Conservation (phyloP, 306 rosid genomes). For the Delonix regia region DNA sequence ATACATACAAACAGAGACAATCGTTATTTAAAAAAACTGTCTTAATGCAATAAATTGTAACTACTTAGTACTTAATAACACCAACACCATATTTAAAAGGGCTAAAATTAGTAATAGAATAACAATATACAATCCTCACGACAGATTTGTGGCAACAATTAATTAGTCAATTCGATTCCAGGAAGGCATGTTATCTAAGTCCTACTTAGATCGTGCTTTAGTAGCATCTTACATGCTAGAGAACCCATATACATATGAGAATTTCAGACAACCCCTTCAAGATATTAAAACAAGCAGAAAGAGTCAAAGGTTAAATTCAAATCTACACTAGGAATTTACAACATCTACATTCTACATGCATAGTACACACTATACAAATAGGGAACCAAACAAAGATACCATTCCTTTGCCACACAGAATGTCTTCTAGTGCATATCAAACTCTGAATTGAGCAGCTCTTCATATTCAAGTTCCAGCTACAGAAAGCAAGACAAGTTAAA, state of each 20-base stretch:
- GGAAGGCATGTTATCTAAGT: slow-evolving; percentile 14
- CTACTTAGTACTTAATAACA: neutral
- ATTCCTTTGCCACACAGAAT: slow-evolving; percentile 35
- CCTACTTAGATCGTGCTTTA: slow-evolving; percentile 19
- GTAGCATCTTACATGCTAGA: slow-evolving; percentile 16
- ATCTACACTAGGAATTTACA: slow-evolving; percentile 59
- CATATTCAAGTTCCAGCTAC: slow-evolving; percentile 75
- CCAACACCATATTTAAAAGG: no score
- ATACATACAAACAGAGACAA: no score
- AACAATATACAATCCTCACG: neutral
- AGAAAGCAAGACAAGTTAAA: slow-evolving; percentile 39
- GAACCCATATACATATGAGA: slow-evolving; percentile 25
- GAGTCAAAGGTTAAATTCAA: slow-evolving; percentile 29
- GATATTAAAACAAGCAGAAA: slow-evolving; percentile 40
- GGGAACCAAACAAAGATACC: slow-evolving; percentile 24
- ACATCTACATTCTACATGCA: slow-evolving; percentile 46
- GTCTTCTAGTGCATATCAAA: slow-evolving; percentile 37
- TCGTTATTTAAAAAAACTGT: no score
- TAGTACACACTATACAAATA: slow-evolving; percentile 35
- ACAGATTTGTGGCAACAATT: neutral
- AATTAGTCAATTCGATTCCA: slow-evolving; percentile 9
- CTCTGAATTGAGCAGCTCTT: slow-evolving; percentile 59
- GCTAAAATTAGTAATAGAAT: no score
- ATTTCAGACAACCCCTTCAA: slow-evolving; percentile 34
- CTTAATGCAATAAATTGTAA: neutral